Base-by-base conservation (phyloP, 1,284 basidiomycete genomes). In the Trichosporon inkin region DNA sequence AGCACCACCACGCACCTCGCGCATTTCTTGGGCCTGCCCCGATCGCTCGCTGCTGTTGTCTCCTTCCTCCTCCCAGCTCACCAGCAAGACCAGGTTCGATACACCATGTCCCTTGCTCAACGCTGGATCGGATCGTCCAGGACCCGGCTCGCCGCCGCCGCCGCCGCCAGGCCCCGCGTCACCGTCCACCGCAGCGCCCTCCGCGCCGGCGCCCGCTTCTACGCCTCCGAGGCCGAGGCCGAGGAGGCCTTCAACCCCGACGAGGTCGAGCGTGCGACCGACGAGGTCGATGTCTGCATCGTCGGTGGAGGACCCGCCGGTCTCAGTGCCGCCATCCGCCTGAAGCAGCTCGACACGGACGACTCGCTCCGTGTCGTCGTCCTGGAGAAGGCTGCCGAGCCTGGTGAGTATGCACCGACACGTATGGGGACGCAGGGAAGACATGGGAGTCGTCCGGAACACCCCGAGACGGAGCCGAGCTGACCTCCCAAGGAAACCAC, bases 221-320 rank as follows among this genome's bases (percentile, higher is more conserved):
- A 57, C 55, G 73, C 73, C 14, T 71, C 72, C 38, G 72, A 71
- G 60, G 65, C 68, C n/a, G 62, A 63, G 20, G 59, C 58, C 22
- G 63, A 69, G 56, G 62, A 59, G 28, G 59, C 62, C 17, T 78
- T 75, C 62, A 70, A 78, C 62, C 75, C 71, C 6, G 63, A 69
- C 22, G 63, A 59, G 24, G 82, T 92, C 28, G 89, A 94, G 67
- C 84, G 92, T 11, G 85, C 85, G 22, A 84, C 86, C 58, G 92
- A 95, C 71, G 87, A 94, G 65, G 92, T 92, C 53, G 95, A 99
- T 70, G 93, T 98, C 36, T 93, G 93, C 76, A 97, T 99, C 70
- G 93, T 98, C 64, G 95, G 95, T 22, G 94, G 85, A 14, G 96
- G 95, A 1, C 95, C 95, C 2, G 93, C 95, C 0, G 95, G 96